A percentile compares a stretch with the other conserved stretches of the same genome.
Evolutionary conservation across 1,284 basidiomycete genomes (phyloP).

Genomic region (Sporisorium scitamineum): DNA sequence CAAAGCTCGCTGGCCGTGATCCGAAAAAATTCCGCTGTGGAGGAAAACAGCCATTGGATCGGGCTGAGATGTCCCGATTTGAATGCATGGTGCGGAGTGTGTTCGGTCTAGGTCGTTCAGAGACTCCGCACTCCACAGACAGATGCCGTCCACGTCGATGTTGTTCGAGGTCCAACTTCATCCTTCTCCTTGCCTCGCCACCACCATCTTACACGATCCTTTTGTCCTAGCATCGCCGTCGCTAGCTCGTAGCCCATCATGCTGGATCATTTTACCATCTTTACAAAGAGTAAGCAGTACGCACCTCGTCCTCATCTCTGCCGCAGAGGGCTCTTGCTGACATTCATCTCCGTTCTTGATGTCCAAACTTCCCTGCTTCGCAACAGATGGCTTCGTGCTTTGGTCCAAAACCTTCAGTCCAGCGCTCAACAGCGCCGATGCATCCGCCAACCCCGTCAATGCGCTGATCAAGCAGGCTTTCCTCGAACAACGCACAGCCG

Average conservation of each 20-base stretch:
- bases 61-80: neutral
- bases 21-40: constrained; percentile 8
- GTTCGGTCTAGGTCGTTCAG: constrained; percentile 21
- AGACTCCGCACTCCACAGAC: constrained; percentile 13
- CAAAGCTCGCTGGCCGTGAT: neutral
- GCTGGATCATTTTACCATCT: constrained; percentile 63
- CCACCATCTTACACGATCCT: constrained; percentile 10
- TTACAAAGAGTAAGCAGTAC: constrained; percentile 37
- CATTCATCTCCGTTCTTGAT: neutral
- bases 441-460: constrained; percentile 55
- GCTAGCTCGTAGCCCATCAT: constrained; percentile 21
- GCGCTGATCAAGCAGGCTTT: constrained; percentile 64
- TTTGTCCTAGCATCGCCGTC: constrained; percentile 1
- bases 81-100: constrained; percentile 12
- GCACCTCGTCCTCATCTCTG: too few species aligned
- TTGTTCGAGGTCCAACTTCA: neutral
- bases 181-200: neutral
- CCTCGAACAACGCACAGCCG: constrained; percentile 62
- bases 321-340: neutral
- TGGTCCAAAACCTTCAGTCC: constrained; percentile 65
- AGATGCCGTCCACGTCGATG: constrained; percentile 12
- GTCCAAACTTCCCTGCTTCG: too few species aligned
- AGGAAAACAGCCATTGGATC: constrained; percentile 1
- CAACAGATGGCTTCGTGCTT: constrained; percentile 55
- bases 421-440: constrained; percentile 25